These are phyloP conservation scores for Scutellaria baicalensis DNA, from an alignment of 257 asterid species.

Conservation along the genomic window DNA sequence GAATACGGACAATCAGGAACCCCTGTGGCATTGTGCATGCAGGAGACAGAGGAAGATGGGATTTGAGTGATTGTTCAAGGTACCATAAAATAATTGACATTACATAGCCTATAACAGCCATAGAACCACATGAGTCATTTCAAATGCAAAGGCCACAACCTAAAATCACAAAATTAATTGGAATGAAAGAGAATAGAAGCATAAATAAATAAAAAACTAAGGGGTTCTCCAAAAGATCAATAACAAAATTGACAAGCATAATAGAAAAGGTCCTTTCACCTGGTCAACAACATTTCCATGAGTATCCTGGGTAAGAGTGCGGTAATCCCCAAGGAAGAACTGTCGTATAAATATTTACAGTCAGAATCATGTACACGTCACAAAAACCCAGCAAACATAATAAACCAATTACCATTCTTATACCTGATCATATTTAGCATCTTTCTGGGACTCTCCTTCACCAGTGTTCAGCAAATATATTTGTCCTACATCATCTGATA, in stretches of 20 bases:
- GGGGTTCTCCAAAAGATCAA: slow-evolving; percentile 3
- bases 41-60: not conserved
- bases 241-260: not conserved
- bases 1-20: not conserved
- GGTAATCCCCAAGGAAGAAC: slow-evolving; percentile 99
- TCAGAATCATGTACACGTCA: slow-evolving; percentile 16
- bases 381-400: slow-evolving; percentile 2
- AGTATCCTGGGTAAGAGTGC: slow-evolving; percentile 77
- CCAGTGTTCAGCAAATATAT: slow-evolving; percentile 90
- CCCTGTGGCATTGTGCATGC: not conserved
- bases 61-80: not conserved
- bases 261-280: slow-evolving; percentile 37
- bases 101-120: not conserved
- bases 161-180: not conserved
- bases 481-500: slow-evolving; percentile 97
- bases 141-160: not conserved
- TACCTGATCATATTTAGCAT: slow-evolving; percentile 99
- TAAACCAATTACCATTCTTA: slow-evolving; percentile 4
- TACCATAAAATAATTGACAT: not conserved
- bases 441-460: slow-evolving; percentile 95
- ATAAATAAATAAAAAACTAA: not conserved
- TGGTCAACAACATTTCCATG: slow-evolving; percentile 88
- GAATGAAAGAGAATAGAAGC: not conserved
- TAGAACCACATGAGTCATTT: not conserved
- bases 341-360: slow-evolving; percentile 28